Evolutionary conservation across 2,329 filamentous ascomycete genomes (phyloP).

Genomic region (Alternaria arborescens): DNA sequence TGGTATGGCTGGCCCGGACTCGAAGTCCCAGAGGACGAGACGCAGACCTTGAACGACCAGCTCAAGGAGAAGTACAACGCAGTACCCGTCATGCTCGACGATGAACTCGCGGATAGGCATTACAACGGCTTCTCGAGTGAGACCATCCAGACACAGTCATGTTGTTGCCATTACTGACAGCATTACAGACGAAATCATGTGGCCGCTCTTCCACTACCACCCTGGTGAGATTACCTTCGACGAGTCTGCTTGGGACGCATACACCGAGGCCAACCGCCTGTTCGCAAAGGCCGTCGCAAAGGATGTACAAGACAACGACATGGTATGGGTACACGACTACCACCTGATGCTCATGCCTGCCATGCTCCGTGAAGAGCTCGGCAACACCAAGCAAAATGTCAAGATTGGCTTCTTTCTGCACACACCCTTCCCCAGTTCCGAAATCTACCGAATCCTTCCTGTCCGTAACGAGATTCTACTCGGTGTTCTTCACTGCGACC

Average conservation of each 20-base stretch:
- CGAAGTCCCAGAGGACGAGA: constrained; percentile 86
- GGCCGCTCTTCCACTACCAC: constrained; percentile 99
- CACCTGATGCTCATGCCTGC: constrained; percentile 96
- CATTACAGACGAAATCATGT: constrained; percentile 83
- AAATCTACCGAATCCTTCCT: constrained; percentile 95
- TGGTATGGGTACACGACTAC: constrained; percentile 99
- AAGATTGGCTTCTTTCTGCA: constrained; percentile 99
- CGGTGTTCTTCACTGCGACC: constrained; percentile 89
- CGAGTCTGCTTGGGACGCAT: constrained; percentile 91
- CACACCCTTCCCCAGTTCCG: constrained; percentile 94
- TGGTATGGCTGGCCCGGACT: constrained; percentile 99
- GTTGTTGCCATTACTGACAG: constrained; percentile 10
- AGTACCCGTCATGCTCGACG: constrained; percentile 90
- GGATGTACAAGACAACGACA: constrained; percentile 89
- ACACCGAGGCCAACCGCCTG: constrained; percentile 89
- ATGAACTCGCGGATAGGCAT: constrained; percentile 91
- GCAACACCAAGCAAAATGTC: constrained; percentile 82
- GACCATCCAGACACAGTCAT: constrained; percentile 37
- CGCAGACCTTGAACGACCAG: constrained; percentile 75
- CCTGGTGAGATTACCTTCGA: constrained; percentile 98
- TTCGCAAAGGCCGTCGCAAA: constrained; percentile 89
- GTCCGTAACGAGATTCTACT: constrained; percentile 88
- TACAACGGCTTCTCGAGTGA: constrained; percentile 98
- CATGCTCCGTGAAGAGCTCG: constrained; percentile 92
- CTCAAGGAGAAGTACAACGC: constrained; percentile 89